Conservation (phyloP, 805 yeast species). For the Lipomyces orientalis region DNA sequence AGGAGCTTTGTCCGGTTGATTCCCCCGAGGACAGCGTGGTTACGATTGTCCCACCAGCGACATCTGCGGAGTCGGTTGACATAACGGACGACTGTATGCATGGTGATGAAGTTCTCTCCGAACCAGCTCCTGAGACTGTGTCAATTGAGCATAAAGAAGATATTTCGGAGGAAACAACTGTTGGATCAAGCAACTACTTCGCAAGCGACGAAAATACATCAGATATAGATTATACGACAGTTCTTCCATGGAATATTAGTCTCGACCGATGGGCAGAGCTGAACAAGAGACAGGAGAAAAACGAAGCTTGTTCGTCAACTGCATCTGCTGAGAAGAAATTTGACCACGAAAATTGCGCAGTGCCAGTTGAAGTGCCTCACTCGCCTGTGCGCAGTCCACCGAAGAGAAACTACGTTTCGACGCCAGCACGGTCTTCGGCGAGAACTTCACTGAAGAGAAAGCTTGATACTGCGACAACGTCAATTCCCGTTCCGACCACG, state of each 20-base stretch:
- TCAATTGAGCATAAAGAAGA: conserved; percentile 3
- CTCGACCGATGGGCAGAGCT: conserved; percentile 36
- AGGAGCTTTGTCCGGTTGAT: background rate
- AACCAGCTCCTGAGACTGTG: background rate
- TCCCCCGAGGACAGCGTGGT: background rate
- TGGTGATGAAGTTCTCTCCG: background rate
- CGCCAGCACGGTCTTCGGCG: conserved; percentile 6
- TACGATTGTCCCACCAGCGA: background rate
- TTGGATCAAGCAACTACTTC: conserved; percentile 14
- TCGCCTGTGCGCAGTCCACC: background rate
- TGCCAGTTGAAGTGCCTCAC: background rate
- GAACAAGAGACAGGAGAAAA: conserved; percentile 20
- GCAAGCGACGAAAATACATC: conserved; percentile 16
- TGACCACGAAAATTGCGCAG: conserved; percentile 3
- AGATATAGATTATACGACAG: conserved; percentile 28
- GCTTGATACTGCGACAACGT: background rate
- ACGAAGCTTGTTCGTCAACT: background rate
- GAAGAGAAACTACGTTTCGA: background rate
- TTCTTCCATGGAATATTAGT: conserved; percentile 34
- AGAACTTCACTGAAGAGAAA: conserved; percentile 8
- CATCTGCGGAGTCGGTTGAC: background rate
- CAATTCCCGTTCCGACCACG: background rate
- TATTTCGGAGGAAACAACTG: background rate
- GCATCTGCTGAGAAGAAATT: background rate
- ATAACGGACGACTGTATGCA: background rate